Percentiles rank a stretch among this genome's conserved stretches.
Conservation (phyloP, 306 rosid genomes). For the Ochetophila trinervis region DNA sequence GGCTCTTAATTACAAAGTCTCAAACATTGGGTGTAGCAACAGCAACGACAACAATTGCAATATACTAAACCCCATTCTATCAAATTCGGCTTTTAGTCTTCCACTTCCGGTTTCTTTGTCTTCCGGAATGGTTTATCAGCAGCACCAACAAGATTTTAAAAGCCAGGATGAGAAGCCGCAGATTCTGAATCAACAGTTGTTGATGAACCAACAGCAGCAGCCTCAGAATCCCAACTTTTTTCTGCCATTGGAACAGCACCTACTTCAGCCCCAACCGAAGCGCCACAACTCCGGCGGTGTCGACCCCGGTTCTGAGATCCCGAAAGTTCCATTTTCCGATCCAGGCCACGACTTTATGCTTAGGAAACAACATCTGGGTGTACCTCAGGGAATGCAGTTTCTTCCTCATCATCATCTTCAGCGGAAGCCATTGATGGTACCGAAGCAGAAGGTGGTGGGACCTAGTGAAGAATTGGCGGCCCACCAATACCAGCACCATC, state of each 20-base stretch:
- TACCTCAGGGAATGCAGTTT: constrained; percentile 35
- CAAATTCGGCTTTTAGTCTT: constrained; percentile 18
- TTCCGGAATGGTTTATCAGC: constrained; percentile 23
- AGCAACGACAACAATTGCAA: constrained; percentile 15
- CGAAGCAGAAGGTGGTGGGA: constrained; percentile 27
- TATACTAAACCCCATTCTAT: constrained; percentile 27
- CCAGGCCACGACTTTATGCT: constrained; percentile 30
- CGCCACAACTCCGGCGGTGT: constrained; percentile 37
- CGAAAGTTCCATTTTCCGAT: constrained; percentile 30
- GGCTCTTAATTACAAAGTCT: constrained; percentile 24
- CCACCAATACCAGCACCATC: constrained; percentile 20
- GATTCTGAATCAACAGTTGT: constrained; percentile 30
- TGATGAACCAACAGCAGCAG: constrained; percentile 27
- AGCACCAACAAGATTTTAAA: constrained; percentile 16
- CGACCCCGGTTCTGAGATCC: constrained; percentile 30
- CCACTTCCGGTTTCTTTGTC: constrained; percentile 25
- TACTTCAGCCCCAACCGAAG: constrained; percentile 29
- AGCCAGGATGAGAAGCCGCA: constrained; percentile 39
- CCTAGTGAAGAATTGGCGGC: constrained; percentile 24
- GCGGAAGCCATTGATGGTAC: constrained; percentile 29
- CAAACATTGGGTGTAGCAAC: constrained; percentile 18
- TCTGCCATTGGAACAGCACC: constrained; percentile 34
- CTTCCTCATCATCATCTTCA: constrained; percentile 35
- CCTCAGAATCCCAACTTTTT: constrained; percentile 33
- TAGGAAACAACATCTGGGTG: constrained; percentile 35